Evolutionary conservation across 177 flowering plant genomes (phyloP).

Genomic region (Vitis hybrid): DNA sequence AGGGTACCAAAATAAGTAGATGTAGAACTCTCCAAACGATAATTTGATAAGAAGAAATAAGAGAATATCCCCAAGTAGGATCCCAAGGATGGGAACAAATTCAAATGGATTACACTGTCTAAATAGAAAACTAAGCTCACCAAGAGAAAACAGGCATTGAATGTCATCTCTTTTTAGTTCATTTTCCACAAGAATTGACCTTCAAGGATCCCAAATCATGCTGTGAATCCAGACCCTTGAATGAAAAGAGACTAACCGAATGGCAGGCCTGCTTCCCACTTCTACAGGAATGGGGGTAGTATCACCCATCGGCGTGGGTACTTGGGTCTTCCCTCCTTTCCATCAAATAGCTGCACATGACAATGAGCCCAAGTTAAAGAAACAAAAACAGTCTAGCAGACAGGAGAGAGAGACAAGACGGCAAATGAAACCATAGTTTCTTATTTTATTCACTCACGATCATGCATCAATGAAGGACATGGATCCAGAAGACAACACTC

Average conservation of each 20-base stretch:
- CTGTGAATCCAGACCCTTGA: slow-evolving; percentile 3
- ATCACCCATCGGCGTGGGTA: slow-evolving; percentile 98
- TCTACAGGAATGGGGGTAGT: slow-evolving; percentile 86
- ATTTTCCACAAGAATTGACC: not conserved
- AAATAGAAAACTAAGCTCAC: not conserved
- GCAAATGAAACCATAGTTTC: not conserved
- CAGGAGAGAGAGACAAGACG: not conserved
- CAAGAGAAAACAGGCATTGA: not conserved
- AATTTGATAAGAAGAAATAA: too few species aligned
- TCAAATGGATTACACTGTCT: slow-evolving; percentile 2
- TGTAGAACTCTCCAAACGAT: not conserved
- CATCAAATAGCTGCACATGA: slow-evolving; percentile 79
- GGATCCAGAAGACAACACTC: too few species aligned
- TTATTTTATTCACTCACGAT: too few species aligned
- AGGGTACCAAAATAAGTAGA: not conserved
- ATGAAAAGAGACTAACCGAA: not conserved
- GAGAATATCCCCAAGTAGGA: not conserved
- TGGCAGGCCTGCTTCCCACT: not conserved
- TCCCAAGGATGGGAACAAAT: not conserved
- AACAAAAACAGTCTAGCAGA: not conserved
- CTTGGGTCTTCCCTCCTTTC: slow-evolving; percentile 87
- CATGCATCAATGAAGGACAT: too few species aligned
- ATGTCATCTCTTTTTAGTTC: not conserved
- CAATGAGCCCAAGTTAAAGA: slow-evolving; percentile 2
- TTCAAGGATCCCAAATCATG: not conserved